Conservation (phyloP, 768 basidiomycete species). For the Auriscalpium microsporum region DNA sequence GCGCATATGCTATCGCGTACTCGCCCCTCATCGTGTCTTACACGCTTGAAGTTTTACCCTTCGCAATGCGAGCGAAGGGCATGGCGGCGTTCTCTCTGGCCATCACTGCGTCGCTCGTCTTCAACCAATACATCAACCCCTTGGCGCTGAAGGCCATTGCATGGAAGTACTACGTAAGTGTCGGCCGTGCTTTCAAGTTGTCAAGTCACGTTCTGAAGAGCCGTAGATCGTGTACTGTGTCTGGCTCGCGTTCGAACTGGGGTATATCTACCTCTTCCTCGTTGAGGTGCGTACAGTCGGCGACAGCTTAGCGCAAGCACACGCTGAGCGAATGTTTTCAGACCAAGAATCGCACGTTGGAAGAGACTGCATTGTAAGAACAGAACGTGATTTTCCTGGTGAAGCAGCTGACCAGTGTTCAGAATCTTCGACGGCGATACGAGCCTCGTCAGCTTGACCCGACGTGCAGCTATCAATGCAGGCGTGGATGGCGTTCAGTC, state of each 20-base stretch:
- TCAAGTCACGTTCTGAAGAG: not conserved
- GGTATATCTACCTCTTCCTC: conserved; percentile 30
- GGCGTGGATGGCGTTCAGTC: not conserved
- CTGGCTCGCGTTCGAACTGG: conserved; percentile 33
- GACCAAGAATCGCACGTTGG: conserved; percentile 20
- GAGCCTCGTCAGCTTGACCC: not conserved
- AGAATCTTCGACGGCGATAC: conserved; percentile 26
- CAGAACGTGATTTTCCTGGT: not conserved
- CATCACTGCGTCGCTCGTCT: conserved; percentile 37
- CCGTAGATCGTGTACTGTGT: conserved; percentile 29
- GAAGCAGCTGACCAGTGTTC: not conserved
- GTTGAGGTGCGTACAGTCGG: conserved; percentile 31
- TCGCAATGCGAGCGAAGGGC: conserved; percentile 40
- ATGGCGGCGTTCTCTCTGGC: conserved; percentile 38
- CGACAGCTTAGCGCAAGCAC: not conserved
- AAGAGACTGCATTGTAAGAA: conserved; percentile 27
- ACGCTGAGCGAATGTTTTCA: not conserved
- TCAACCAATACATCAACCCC: conserved; percentile 41
- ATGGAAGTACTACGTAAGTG: conserved; percentile 41
- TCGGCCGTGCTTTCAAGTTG: not conserved
- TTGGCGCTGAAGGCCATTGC: conserved; percentile 31
- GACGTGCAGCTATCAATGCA: not conserved
- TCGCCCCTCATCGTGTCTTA: conserved; percentile 33
- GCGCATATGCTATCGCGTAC: conserved; percentile 22
- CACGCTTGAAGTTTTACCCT: conserved; percentile 45